Evolutionary conservation across 805 yeast genomes (phyloP).

Genomic region (Spathaspora gorwiae): DNA sequence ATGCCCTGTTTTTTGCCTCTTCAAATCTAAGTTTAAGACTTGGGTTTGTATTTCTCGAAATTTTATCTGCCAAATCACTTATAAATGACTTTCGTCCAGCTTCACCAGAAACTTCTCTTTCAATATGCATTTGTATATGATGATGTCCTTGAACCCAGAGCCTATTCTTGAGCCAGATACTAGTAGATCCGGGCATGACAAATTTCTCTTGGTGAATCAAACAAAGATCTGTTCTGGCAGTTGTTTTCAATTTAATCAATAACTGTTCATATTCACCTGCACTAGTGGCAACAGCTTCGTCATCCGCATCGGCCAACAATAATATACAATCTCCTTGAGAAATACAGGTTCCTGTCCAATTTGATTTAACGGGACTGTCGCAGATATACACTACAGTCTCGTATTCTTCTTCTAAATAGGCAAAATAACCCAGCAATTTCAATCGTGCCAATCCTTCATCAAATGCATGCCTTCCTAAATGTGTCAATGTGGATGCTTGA

Average conservation of each 20-base stretch:
- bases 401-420: constrained; percentile 84
- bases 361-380: constrained; percentile 75
- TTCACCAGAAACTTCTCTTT: constrained; percentile 4
- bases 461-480: constrained; percentile 89
- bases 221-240: constrained; percentile 84
- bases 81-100: constrained; percentile 18
- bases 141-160: constrained; percentile 93
- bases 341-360: constrained; percentile 90
- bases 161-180: constrained; percentile 77
- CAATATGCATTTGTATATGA: constrained; percentile 68
- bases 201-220: constrained; percentile 76
- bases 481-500: constrained; percentile 73
- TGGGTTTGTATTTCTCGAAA: constrained; percentile 30
- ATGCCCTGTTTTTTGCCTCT: constrained; percentile 26
- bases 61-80: constrained; percentile 32
- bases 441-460: constrained; percentile 74
- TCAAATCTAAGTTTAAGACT: constrained; percentile 29
- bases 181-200: constrained; percentile 83
- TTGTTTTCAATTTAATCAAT: constrained; percentile 67
- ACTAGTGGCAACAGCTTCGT: constrained; percentile 50
- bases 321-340: constrained; percentile 95
- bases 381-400: constrained; percentile 88
- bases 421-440: constrained; percentile 83
- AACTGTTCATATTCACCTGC: constrained; percentile 84
- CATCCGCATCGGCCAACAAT: constrained; percentile 77